Evolutionary conservation across 139 green algal species (phyloP).

Genomic region (Trebouxia sp.): DNA sequence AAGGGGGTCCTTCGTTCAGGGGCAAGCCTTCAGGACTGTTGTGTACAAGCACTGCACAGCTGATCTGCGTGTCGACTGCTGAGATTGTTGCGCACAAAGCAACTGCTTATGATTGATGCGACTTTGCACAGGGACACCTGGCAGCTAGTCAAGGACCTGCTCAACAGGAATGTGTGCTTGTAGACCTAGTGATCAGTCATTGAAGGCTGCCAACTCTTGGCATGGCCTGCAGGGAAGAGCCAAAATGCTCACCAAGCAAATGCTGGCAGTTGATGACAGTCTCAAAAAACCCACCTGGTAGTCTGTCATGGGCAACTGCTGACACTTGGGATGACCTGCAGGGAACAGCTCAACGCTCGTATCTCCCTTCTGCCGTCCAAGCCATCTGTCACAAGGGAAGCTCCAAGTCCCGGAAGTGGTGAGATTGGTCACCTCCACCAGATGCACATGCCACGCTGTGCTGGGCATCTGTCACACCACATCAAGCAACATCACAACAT

Average conservation of each 20-base stretch:
- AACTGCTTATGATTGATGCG: too few relatives aligned
- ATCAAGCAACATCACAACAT: too few relatives aligned
- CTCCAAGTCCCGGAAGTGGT: not conserved
- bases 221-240: not conserved
- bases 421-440: slow-evolving; percentile 18
- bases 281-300: not conserved
- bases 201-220: not conserved
- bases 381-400: slow-evolving; percentile 8
- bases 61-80: too few relatives aligned
- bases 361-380: not conserved
- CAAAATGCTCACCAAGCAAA: too few relatives aligned
- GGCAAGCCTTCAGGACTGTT: too few relatives aligned
- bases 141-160: too few relatives aligned
- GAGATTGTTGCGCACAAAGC: too few relatives aligned
- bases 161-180: too few relatives aligned
- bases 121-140: too few relatives aligned
- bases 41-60: too few relatives aligned
- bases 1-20: too few relatives aligned
- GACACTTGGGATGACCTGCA: not conserved
- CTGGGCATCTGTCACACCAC: not conserved
- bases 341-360: not conserved
- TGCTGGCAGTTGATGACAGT: too few relatives aligned
- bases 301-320: not conserved
- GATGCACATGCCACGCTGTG: slow-evolving; percentile 8
- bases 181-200: not conserved